Evolutionary conservation across 352 stramenopile genomes (phyloP), one percentile per base, ranked within the genome.

Genomic region (Globisporangium middletonii): DNA sequence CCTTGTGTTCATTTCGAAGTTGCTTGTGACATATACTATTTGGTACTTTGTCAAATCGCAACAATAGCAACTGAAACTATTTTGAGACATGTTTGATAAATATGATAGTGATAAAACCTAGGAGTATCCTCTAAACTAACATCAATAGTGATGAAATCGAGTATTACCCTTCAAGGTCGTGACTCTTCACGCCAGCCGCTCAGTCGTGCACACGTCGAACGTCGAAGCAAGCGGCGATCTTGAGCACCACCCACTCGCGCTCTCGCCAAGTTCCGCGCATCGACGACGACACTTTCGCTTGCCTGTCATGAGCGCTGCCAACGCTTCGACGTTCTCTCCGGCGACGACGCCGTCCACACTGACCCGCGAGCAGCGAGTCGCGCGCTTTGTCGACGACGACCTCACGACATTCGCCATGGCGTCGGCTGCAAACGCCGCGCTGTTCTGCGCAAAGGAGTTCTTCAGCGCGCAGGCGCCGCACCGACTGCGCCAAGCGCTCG

Each of bases 301-400:
- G 8, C 38, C 12, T 43, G 38, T 11, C 38, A 43, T 43, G 38
- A 43, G 9, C 43, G 26, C 18, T 23, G n/a, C 26, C n/a, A 26
- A 33, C 26, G 50, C 35, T 33, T 28, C n/a, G 13, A 11, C 38
- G 35, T 56, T 56, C 50, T 26, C 50, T 1, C 35, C 50, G 5
- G 23, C 51, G 16, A 56, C 37, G 35, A 27, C 51, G 15, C 26
- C 51, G n/a, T 38, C 54, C 6, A 26, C 44, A 7, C 50, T 51
- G 11, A 50, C 68, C 0, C 41, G 71, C 47, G 53, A 69, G 50
- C 65, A 79, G 60, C 71, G 75, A 47, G 67, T 65, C 68, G 35
- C 44, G 27, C 73, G 76, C 37, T 84, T 86, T 55, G 63, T 76
- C 2, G 62, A 80, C 37, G 76, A 84, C 37, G 76, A 86, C 48